These are phyloP conservation scores for Pinus albicaulis DNA, from an alignment of 75 land plant species.

Conservation along the genomic window DNA sequence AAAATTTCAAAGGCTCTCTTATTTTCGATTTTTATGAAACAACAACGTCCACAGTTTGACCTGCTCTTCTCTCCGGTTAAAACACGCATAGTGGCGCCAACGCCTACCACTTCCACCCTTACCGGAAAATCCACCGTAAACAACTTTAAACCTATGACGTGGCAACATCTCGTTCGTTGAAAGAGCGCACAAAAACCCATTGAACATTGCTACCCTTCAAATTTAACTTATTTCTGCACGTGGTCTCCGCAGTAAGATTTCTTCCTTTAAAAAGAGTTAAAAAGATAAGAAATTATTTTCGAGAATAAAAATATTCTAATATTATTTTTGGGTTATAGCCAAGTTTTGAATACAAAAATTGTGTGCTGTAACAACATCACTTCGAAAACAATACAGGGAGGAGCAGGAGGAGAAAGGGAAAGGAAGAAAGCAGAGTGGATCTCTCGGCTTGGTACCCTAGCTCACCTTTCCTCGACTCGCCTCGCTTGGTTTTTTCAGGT, in stretches of 20 bases:
- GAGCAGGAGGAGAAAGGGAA: not conserved
- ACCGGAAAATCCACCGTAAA: not conserved
- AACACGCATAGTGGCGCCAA: slow-evolving; percentile 1
- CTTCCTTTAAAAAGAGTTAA: not conserved
- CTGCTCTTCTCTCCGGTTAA: no score
- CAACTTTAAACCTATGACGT: not conserved
- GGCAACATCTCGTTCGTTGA: not conserved
- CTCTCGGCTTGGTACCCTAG: slow-evolving; percentile 3
- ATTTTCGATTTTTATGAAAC: not conserved
- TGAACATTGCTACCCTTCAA: not conserved
- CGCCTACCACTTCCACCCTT: not conserved
- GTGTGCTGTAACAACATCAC: slow-evolving; percentile 6
- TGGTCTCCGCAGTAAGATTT: not conserved
- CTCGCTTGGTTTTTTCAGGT: not conserved
- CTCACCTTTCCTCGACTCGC: not conserved
- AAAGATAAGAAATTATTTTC: not conserved
- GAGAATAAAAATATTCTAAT: not conserved
- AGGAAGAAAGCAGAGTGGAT: not conserved
- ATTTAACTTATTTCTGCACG: not conserved
- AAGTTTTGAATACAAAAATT: slow-evolving; percentile 13
- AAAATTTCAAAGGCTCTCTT: not conserved
- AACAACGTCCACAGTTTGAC: not conserved
- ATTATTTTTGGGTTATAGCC: not conserved
- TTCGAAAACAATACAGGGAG: not conserved
- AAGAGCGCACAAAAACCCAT: not conserved